Conservation (phyloP, 768 basidiomycete genomes). For the Vishniacozyma victoriae region DNA sequence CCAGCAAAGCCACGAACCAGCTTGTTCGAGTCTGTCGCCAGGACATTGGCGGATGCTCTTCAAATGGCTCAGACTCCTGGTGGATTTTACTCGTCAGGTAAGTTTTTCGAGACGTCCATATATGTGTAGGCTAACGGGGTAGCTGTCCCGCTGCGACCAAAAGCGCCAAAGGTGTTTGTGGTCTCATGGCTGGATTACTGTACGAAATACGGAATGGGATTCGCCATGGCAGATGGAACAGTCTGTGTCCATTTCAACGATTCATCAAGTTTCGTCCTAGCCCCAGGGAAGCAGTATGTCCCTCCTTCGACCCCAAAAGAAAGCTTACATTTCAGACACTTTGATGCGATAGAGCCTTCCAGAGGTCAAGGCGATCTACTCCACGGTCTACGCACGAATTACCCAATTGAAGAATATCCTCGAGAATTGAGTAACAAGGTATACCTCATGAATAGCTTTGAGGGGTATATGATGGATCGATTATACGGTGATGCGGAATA, state of each 20-base stretch:
- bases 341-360: conserved; percentile 80
- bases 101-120: conserved; percentile 3
- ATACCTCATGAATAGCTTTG: conserved; percentile 87
- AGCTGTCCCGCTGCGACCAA: conserved; percentile 9
- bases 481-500: conserved; percentile 80
- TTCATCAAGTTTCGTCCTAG: conserved; percentile 75
- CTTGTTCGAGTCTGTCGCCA: conserved; percentile 21
- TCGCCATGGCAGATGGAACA: conserved; percentile 88
- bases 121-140: background rate
- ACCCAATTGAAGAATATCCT: conserved; percentile 63
- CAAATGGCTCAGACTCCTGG: conserved; percentile 5
- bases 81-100: conserved; percentile 23
- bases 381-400: conserved; percentile 22
- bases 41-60: conserved; percentile 19
- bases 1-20: conserved; percentile 9
- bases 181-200: conserved; percentile 99
- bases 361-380: conserved; percentile 13
- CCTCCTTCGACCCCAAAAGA: background rate
- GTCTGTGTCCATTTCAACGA: conserved; percentile 97
- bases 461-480: conserved; percentile 86
- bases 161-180: conserved; percentile 72
- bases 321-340: conserved; percentile 55
- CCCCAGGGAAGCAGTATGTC: conserved; percentile 78
- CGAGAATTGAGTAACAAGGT: conserved; percentile 77
- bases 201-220: conserved; percentile 99